Percentiles rank a stretch among this genome's conserved stretches.
phyloP scores from a whole-genome alignment of 2,329 filamentous ascomycete genomes.

The Aspergillus sp. region DNA sequence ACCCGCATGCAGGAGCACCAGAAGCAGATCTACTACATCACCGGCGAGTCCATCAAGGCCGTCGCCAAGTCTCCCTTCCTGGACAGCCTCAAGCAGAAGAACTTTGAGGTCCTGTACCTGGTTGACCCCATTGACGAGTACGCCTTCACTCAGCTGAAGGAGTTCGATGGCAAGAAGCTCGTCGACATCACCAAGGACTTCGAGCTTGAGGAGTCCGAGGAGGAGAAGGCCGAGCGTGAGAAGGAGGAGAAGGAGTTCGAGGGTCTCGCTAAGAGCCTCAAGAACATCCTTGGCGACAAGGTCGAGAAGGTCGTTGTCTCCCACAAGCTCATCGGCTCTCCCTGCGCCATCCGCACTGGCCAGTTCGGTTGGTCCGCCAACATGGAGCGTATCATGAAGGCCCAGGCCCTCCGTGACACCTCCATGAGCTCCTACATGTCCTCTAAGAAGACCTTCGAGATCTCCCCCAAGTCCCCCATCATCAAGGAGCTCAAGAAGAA shows the following conservation, averaged over 20 bases:
- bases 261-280: constrained; percentile 88
- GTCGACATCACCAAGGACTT: constrained; percentile 99
- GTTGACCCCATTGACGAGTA: constrained; percentile 99
- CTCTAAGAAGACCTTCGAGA: constrained; percentile 99
- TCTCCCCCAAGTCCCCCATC: constrained; percentile 97
- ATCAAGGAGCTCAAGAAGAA: constrained; percentile 99
- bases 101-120: constrained; percentile 98
- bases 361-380: constrained; percentile 99
- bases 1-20: constrained; percentile 99
- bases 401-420: constrained; percentile 98
- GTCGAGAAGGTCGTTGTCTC: constrained; percentile 99
- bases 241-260: constrained; percentile 98
- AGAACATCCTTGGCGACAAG: constrained; percentile 99
- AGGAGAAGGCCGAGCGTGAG: constrained; percentile 97
- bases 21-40: constrained; percentile 99
- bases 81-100: constrained; percentile 97
- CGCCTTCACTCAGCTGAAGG: constrained; percentile 99
- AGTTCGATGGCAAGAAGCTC: constrained; percentile 99
- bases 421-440: constrained; percentile 99
- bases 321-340: constrained; percentile 91
- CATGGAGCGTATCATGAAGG: constrained; percentile 99
- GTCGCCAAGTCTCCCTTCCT: constrained; percentile 98
- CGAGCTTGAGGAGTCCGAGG: constrained; percentile 98
- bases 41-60: constrained; percentile 97
- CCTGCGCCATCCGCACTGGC: constrained; percentile 97